Conservation (phyloP, 2,329 filamentous ascomycete genomes). For the Coniochaeta sp. region DNA sequence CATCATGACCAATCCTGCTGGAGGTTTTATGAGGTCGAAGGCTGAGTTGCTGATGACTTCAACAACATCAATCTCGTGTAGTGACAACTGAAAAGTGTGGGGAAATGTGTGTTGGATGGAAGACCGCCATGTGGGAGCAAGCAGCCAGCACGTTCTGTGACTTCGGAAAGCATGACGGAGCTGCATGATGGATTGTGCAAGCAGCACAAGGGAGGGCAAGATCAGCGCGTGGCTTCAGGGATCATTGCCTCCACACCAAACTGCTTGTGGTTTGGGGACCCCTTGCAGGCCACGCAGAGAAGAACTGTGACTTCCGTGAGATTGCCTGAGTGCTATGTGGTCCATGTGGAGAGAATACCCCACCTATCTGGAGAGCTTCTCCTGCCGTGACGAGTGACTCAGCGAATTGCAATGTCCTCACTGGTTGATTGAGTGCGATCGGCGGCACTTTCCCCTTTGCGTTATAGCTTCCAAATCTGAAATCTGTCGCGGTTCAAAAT, state of each 20-base stretch:
- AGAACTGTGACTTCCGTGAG: neutral
- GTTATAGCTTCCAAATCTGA: neutral
- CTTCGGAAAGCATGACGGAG: neutral
- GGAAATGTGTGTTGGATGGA: neutral
- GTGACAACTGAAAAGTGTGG: neutral
- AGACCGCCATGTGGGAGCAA: neutral
- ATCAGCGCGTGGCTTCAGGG: conserved; percentile 4
- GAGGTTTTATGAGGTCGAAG: no score
- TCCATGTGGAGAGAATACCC: neutral
- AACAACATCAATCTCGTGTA: neutral
- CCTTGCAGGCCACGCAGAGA: neutral
- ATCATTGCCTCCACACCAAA: conserved; percentile 3
- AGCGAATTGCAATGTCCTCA: no score
- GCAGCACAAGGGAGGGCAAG: neutral
- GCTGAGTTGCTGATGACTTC: neutral
- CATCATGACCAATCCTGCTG: no score
- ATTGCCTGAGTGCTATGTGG: conserved; percentile 3
- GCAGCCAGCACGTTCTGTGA: neutral
- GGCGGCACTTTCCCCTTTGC: neutral
- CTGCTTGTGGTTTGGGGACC: neutral
- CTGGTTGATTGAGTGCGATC: neutral
- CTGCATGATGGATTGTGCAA: neutral
- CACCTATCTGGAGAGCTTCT: neutral
- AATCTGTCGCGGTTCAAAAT: neutral
- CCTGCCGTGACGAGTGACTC: neutral